These are phyloP conservation scores for Liriodendron chinense DNA, from an alignment of 164 flowering plant genomes.

Conservation along the genomic window DNA sequence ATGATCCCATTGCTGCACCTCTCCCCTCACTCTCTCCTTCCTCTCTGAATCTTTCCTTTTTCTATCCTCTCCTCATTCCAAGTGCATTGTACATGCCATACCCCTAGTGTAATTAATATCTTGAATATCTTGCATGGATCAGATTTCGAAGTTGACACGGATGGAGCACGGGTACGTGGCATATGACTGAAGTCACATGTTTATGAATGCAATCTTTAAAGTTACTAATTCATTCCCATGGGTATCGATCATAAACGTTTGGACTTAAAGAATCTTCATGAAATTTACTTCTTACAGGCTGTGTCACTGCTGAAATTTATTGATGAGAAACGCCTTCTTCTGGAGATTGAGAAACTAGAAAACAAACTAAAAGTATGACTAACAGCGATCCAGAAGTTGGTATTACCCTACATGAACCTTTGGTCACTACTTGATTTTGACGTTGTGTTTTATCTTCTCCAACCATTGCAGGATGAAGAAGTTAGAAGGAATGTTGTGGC, in stretches of 20 bases:
- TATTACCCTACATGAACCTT: not conserved
- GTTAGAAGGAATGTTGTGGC: slow-evolving; percentile 16
- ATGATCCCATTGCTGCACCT: too few relatives aligned
- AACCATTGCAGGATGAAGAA: slow-evolving; percentile 17
- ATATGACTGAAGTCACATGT: slow-evolving; percentile 20
- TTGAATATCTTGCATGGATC: not conserved
- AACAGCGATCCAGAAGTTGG: not conserved
- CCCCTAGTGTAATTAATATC: not conserved
- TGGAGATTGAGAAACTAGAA: slow-evolving; percentile 26
- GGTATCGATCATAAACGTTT: not conserved
- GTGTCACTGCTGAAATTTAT: slow-evolving; percentile 39
- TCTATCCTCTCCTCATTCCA: too few relatives aligned
- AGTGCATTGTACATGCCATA: too few relatives aligned
- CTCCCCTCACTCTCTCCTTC: too few relatives aligned
- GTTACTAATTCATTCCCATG: not conserved
- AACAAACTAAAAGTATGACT: slow-evolving; percentile 26
- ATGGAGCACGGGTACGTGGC: slow-evolving; percentile 43
- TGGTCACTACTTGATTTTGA: not conserved
- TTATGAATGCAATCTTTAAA: too few relatives aligned
- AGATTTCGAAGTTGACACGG: slow-evolving; percentile 41
- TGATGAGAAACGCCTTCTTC: slow-evolving; percentile 29
- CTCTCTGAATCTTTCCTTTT: too few relatives aligned
- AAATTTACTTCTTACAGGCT: slow-evolving; percentile 21
- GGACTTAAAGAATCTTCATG: not conserved
- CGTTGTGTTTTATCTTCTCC: not conserved